Evolutionary conservation across 2,329 filamentous ascomycete species (phyloP).

Genomic region (Nigrospora oryzae): DNA sequence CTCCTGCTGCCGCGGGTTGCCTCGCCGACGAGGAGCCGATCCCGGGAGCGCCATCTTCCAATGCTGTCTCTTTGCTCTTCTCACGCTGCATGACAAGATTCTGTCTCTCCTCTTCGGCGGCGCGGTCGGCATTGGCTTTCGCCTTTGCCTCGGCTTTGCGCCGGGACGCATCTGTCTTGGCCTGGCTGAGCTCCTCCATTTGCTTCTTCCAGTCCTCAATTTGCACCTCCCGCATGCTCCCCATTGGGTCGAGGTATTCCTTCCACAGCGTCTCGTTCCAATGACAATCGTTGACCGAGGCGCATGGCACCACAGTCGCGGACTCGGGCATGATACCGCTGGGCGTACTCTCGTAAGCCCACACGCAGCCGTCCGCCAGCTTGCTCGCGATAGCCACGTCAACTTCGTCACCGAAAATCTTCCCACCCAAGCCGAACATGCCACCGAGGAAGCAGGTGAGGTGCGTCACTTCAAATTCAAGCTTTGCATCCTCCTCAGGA

Average conservation of each 20-base stretch:
- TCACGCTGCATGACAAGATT: neutral
- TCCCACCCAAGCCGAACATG: conserved; percentile 60
- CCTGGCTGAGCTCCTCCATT: conserved; percentile 28
- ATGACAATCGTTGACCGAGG: conserved; percentile 34
- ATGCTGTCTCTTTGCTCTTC: neutral
- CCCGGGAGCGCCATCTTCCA: neutral
- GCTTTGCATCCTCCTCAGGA: conserved; percentile 26
- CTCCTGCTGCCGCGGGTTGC: neutral
- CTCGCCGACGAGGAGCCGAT: too few relatives aligned
- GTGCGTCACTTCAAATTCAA: conserved; percentile 54
- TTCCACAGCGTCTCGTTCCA: conserved; percentile 46
- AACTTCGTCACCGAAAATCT: conserved; percentile 48
- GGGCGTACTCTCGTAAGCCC: conserved; percentile 54
- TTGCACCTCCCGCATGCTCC: conserved; percentile 30
- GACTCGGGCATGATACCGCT: conserved; percentile 60
- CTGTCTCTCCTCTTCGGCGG: neutral
- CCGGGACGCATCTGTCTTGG: conserved; percentile 6
- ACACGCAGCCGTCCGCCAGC: conserved; percentile 61
- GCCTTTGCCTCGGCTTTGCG: conserved; percentile 4
- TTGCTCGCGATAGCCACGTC: conserved; percentile 56
- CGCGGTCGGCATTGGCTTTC: neutral
- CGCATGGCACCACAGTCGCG: conserved; percentile 40
- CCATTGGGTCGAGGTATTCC: conserved; percentile 37
- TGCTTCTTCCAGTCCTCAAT: conserved; percentile 30
- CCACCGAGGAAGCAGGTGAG: conserved; percentile 62